A percentile compares a stretch with the other conserved stretches of the same genome.
Evolutionary conservation across 2,329 filamentous ascomycete species (phyloP).

Genomic region (Exophiala calicioides): DNA sequence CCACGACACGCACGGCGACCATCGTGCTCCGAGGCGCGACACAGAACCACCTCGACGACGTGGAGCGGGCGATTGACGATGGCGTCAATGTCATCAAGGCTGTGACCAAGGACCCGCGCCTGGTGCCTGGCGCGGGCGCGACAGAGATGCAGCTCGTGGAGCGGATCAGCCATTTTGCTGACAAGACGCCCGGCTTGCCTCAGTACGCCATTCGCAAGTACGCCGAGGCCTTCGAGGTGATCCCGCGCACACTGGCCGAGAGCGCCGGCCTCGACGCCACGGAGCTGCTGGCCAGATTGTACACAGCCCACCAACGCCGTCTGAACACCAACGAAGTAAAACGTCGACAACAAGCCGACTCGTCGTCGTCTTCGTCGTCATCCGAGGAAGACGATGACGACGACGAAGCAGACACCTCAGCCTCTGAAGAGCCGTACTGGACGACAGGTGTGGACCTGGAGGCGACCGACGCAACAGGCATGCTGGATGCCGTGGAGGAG

Average conservation of each 20-base stretch:
- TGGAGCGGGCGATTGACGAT: slow-evolving; percentile 95
- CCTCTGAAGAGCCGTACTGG: slow-evolving; percentile 76
- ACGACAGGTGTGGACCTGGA: slow-evolving; percentile 93
- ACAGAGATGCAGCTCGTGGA: slow-evolving; percentile 93
- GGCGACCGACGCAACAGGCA: slow-evolving; percentile 78
- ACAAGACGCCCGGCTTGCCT: slow-evolving; percentile 87
- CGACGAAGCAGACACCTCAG: slow-evolving; percentile 37
- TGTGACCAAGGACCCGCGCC: slow-evolving; percentile 85
- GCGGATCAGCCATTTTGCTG: slow-evolving; percentile 83
- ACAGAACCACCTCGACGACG: slow-evolving; percentile 95
- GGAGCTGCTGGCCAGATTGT: slow-evolving; percentile 89
- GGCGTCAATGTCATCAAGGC: slow-evolving; percentile 99
- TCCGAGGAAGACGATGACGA: slow-evolving; percentile 23
- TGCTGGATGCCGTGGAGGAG: slow-evolving; percentile 79
- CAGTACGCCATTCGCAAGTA: slow-evolving; percentile 98
- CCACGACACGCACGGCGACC: slow-evolving; percentile 88
- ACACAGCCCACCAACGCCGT: slow-evolving; percentile 77
- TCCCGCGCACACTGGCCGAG: slow-evolving; percentile 90
- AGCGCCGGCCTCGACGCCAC: slow-evolving; percentile 94
- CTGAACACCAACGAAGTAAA: slow-evolving; percentile 25
- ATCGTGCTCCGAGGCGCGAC: slow-evolving; percentile 93
- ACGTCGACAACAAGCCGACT: slow-evolving; percentile 28
- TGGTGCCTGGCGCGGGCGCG: slow-evolving; percentile 92
- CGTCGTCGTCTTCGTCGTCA: too few relatives aligned
- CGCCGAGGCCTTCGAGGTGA: slow-evolving; percentile 95